Evolutionary conservation across 2,329 filamentous ascomycete genomes (phyloP).

Genomic region (Aquanectria penicillioides): DNA sequence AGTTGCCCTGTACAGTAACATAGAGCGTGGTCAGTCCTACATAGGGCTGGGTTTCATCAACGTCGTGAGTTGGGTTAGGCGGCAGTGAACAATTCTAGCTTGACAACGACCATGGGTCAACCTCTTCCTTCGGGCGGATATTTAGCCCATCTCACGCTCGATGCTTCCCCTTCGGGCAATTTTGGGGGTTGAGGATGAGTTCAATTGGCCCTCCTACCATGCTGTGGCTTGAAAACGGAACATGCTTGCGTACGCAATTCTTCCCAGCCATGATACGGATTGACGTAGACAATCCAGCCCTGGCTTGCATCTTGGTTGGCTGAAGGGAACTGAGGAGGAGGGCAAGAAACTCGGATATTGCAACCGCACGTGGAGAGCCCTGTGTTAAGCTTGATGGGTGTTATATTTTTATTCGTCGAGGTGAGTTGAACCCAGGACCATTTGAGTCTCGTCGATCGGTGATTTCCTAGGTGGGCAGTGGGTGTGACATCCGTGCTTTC

Average conservation of each 20-base stretch:
- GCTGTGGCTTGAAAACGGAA: background rate
- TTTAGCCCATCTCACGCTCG: background rate
- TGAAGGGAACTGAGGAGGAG: too few species aligned
- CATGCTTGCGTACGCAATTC: background rate
- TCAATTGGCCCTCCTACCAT: background rate
- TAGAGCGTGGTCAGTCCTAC: background rate
- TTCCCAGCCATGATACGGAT: slow-evolving; percentile 1
- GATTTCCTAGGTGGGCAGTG: background rate
- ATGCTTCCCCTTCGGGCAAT: too few species aligned
- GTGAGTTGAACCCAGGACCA: background rate
- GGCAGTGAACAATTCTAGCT: too few species aligned
- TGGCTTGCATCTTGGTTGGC: background rate
- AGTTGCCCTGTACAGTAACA: background rate
- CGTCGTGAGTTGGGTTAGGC: too few species aligned
- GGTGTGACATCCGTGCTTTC: background rate
- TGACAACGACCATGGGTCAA: background rate
- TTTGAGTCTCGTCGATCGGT: slow-evolving; percentile 3
- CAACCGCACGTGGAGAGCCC: too few species aligned
- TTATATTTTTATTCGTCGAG: background rate
- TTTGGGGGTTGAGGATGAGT: too few species aligned
- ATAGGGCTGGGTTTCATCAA: slow-evolving; percentile 11
- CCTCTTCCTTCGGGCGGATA: background rate
- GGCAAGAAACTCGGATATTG: too few species aligned
- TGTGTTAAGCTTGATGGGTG: background rate
- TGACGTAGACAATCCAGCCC: slow-evolving; percentile 5